Evolutionary conservation across 192 early-diverging fungal genomes (phyloP), one percentile per base, ranked within the genome.

Genomic region (Gamsiella multidivaricata): DNA sequence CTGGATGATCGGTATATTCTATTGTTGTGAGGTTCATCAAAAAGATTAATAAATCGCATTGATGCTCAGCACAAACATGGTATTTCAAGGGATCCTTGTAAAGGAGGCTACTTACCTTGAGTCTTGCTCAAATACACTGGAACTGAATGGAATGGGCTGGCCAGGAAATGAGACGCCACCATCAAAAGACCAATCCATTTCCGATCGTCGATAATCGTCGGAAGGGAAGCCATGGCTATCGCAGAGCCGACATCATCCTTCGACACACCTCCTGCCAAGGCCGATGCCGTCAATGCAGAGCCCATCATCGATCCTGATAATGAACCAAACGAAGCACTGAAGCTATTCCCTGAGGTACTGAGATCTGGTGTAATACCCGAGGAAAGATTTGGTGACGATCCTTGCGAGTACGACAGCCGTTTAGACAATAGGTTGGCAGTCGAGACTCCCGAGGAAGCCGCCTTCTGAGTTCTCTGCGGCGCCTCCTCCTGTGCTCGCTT

Each of bases 181-280:
- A 78, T 63, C 31, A 78, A 37, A 9, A 78, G 41, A n/a, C 74
- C 74, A 14, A 26, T 63, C 74, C 74, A 78, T 9, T 69, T 66
- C 33, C 74, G 65, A 37, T 78, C 74, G 4, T 78, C 74, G 11
- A 52, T 22, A 4, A 39, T 32, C 5, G 33, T 41, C 0, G 74
- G 20, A 1, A 69, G 45, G 3, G 66, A 58, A 0, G 65, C 53
- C 54, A 63, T 37, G 8, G 65, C 26, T 10, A 63, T 12, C 17
- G 47, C 46, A 5, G 61, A 63, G 14, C 29, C 49, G 23, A 34
- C 52, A 26, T 78, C 74, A 23, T 76, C 73, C 39, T 68, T 76
- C 1, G 56, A 26, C 18, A 28, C 55, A 26, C 54, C 54, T 41
- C 65, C 46, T 17, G 23, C 8, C 2, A 41, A 34, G 9, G 42